phyloP scores from a whole-genome alignment of 306 rosid genomes.

The Castanospermum australe region DNA sequence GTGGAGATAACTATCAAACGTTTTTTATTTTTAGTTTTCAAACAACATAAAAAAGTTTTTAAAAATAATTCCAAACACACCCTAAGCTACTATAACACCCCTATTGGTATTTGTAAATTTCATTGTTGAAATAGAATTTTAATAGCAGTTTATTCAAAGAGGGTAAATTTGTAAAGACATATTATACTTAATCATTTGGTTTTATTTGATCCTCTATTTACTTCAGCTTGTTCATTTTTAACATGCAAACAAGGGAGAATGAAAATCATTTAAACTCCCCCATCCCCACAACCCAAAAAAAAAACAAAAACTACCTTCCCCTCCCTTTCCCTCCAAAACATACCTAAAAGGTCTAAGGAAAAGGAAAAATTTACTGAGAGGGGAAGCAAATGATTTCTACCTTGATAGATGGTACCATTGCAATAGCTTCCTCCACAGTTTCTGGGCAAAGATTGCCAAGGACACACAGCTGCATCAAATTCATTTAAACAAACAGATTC shows the following conservation, averaged over 20 bases:
- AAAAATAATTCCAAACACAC: too few relatives aligned
- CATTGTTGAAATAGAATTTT: neutral
- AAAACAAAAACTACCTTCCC: neutral
- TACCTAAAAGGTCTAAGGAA: neutral
- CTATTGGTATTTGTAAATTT: neutral
- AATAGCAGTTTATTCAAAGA: neutral
- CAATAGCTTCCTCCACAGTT: conserved; percentile 99
- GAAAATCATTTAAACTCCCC: neutral
- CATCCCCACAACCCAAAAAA: neutral
- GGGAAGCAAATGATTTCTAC: conserved; percentile 38
- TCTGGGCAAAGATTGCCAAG: conserved; percentile 99
- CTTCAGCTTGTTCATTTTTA: neutral
- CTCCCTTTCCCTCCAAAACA: neutral
- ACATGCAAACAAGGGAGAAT: conserved; percentile 14
- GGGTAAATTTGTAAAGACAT: neutral
- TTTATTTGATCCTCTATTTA: neutral
- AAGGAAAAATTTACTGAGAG: neutral
- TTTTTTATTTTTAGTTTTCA: too few relatives aligned
- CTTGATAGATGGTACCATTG: conserved; percentile 97
- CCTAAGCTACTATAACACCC: neutral
- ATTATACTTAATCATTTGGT: neutral
- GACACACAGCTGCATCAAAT: conserved; percentile 77
- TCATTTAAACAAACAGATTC: conserved; percentile 1
- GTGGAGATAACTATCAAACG: too few relatives aligned
- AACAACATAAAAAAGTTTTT: too few relatives aligned